Base-by-base conservation (phyloP, 768 basidiomycete genomes). In the Russula sp. region DNA sequence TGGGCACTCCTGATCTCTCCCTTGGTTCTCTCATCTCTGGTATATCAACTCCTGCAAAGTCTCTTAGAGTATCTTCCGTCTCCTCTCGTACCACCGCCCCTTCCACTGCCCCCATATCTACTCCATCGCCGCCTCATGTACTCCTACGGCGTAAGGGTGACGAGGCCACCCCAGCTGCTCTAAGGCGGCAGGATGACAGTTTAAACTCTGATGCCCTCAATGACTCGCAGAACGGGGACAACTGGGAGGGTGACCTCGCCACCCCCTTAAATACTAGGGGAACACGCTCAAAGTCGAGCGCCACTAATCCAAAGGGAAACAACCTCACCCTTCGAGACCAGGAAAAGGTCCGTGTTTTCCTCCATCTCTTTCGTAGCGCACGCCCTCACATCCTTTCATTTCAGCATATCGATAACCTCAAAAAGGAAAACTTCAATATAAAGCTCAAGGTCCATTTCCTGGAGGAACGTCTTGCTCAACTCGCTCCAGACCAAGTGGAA, bases 401-500 rank as follows among this genome's bases (percentile, higher is more conserved):
- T 22, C 6, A 98, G 95, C 91, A 95, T 73, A 92, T 97, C 71
- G 94, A 98, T 75, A 86, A 86, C 65, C 84, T 94, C 70, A 94
- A 96, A 78, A 97, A 95, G 73, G 95, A 98, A 73, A 96, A 96
- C 79, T 98, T 98, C 74, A 89, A 88, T 70, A 87, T 99, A 72
- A 97, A 98, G 74, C 83, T 98, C 56, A 91, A 94, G 62, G 91
- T 98, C 3, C 94, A 97, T 71, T 96, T 97, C 72, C 83, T 97
- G 48, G 92, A 98, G 74, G 94, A 98, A 70, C 87, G 91, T 50
- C 82, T 99, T 16, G 88, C 89, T 2, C 86, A 91, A 69, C 84
- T 94, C 53, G 89, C 91, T 0, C 93, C 94, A 0, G 94, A 96
- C 72, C 89, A 97, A 70, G 89, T 95, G 72, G 90, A 97, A 70